Percentiles rank a stretch among this genome's conserved stretches.
Conservation (phyloP, 257 asterid genomes). For the Scutellaria galericulata region DNA sequence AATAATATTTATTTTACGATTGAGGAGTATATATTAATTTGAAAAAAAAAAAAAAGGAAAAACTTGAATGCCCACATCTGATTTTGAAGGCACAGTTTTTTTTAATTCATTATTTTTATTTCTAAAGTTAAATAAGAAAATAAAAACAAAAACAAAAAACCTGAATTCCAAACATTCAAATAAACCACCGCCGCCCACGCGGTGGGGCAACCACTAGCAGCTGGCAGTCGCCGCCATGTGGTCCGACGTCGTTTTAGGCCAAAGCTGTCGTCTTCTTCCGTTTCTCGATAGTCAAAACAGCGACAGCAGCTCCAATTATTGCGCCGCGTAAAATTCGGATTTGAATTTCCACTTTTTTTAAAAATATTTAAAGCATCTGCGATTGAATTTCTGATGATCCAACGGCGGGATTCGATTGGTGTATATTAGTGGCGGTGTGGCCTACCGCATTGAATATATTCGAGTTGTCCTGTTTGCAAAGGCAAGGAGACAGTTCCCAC, state of each 20-base stretch:
- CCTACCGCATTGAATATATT: slow-evolving; percentile 44
- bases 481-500: slow-evolving; percentile 52
- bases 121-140: too few species aligned
- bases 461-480: slow-evolving; percentile 34
- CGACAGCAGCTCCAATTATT: slow-evolving; percentile 32
- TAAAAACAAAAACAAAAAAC: too few species aligned
- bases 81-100: too few species aligned
- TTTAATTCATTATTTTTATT: too few species aligned
- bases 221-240: slow-evolving; percentile 7
- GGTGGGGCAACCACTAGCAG: slow-evolving; percentile 1
- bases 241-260: slow-evolving; percentile 22
- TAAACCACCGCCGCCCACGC: not conserved
- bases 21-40: too few species aligned
- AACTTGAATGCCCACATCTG: too few species aligned
- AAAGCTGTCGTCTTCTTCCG: not conserved
- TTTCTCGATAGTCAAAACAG: slow-evolving; percentile 20
- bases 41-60: too few species aligned
- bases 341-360: not conserved
- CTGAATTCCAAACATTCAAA: not conserved
- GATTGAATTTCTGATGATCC: slow-evolving; percentile 13
- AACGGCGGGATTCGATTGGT: slow-evolving; percentile 24
- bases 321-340: slow-evolving; percentile 41
- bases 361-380: not conserved
- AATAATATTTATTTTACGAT: too few species aligned
- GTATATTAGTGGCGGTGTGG: slow-evolving; percentile 30